Base-by-base conservation (phyloP, 352 stramenopile species). In the Phytophthora tubulina region DNA sequence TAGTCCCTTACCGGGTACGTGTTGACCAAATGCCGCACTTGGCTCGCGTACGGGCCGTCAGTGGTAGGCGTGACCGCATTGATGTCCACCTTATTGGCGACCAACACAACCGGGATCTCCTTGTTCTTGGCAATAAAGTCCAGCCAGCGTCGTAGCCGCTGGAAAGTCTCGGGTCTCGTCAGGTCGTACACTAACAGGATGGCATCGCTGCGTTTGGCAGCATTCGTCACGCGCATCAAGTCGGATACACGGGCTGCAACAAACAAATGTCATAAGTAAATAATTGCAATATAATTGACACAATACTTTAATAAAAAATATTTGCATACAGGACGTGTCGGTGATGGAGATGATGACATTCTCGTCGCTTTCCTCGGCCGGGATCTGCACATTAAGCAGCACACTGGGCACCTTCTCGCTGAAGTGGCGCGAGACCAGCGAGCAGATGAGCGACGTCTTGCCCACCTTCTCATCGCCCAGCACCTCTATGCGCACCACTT, bases 361-460 rank as follows among this genome's bases (percentile, higher is more conserved):
- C 67, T 97, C 91, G 56, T 94, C 88, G 60, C 89, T 96, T 65
- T 96, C 90, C 59, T 97, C 90, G 41, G 90, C 88, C 17, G 90
- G 89, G 64, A 97, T 95, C 76, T 95, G 88, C 64, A 96, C 90
- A 64, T 95, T 94, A 48, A 95, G 88, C 67, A 97, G 75, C 59
- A 97, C 88, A 38, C 80, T 85, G 14, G 90, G 90, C 67, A 97
- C 90, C 68, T 92, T 91, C 75, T 97, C 88, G 71, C 85, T 95
- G 63, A 94, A 97, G 70, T 95, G 90, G 65, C 87, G 82, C 60
- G 89, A 96, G 70, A 97, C 89, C 44, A 97, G 81, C 72, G 91
- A 90, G 75, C 89, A 96, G 75, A 97, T 96, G 71, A 97, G 89
- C 78, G 91, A 97, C 63, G 90, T 96, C 79, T 97, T 97, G 72